These are phyloP conservation scores for Medicago arabica DNA, from an alignment of 306 rosid genomes.

Conservation along the genomic window DNA sequence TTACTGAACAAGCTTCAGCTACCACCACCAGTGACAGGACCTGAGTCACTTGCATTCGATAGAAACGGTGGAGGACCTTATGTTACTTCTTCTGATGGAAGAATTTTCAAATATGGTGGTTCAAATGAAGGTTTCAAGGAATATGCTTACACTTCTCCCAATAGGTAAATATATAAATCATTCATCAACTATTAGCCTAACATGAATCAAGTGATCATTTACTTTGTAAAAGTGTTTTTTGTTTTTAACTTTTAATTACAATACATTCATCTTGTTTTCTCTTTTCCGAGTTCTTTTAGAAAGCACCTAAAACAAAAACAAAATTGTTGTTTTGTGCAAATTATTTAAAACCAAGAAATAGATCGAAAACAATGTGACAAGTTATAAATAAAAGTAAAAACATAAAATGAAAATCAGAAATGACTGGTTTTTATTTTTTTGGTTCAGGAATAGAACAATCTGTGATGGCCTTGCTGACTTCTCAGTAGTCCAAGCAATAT, in stretches of 20 bases:
- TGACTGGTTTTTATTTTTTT: background rate
- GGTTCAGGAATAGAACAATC: constrained; percentile 41
- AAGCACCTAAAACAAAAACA: too few species aligned
- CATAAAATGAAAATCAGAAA: background rate
- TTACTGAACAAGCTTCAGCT: constrained; percentile 36
- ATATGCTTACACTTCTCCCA: constrained; percentile 46
- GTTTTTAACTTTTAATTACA: too few species aligned
- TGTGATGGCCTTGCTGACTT: constrained; percentile 59
- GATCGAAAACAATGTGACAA: too few species aligned
- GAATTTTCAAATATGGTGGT: constrained; percentile 42
- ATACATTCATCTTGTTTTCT: background rate
- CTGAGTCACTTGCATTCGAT: constrained; percentile 53
- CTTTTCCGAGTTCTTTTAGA: too few species aligned
- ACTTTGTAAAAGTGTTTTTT: too few species aligned
- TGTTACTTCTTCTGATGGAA: constrained; percentile 53
- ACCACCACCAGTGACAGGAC: constrained; percentile 46
- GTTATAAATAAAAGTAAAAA: too few species aligned
- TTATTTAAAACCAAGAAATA: too few species aligned
- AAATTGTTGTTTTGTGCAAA: too few species aligned
- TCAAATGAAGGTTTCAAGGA: constrained; percentile 37
- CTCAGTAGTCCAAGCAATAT: constrained; percentile 43
- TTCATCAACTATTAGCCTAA: background rate
- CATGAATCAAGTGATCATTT: background rate
- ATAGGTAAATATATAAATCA: constrained; percentile 40
- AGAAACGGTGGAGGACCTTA: constrained; percentile 45